Base-by-base conservation (phyloP, 2,329 filamentous ascomycete genomes). In the Epichloe sibirici region DNA sequence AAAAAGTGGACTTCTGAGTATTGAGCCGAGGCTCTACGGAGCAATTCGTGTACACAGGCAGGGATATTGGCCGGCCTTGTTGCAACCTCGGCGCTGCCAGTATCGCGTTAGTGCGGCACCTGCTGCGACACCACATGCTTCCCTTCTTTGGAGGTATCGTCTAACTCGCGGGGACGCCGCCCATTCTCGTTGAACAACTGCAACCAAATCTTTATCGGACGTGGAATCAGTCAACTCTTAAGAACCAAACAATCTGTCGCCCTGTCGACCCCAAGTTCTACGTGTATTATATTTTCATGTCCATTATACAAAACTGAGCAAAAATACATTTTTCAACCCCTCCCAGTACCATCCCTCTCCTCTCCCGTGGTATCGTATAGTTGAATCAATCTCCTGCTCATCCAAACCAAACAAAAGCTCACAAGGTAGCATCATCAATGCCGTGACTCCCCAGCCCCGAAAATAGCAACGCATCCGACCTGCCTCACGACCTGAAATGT, bases 11-110 rank as follows among this genome's bases (percentile, higher is more conserved):
- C 47, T 47, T 54, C 42, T 51, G 37, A 35, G 40, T 23, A 17
- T 46, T 43, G 28, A 52, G 50, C 50, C 50, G 50, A 52, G 50
- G 50, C 50, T 51, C 35, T 40, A 11, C 23, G n/a, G n/a, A 39
- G n/a, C 0, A 17, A 17, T 1, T 17, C 17, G 17, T 17, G 17
- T 17, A 17, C 17, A 17, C 17, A 17, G 17, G 17, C 17, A 17
- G 17, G 17, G 17, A 17, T 17, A 15, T 39, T 39, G 37, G 37
- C 23, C 17, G 17, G 23, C 23, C 23, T 23, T 23, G 23, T 31
- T 9, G 31, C 31, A 31, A 11, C 31, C 39, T 42, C 39, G 39
- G 39, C 39, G 38, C 15, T 40, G 38, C 8, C 38, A n/a, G 17
- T 17, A 15, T 3, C 12, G 38, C 38, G 31, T 1, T 31, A 13